A percentile compares a stretch with the other conserved stretches of the same genome.
phyloP scores from a whole-genome alignment of 73 alveolate species.

The Paraurostyla sp. region DNA sequence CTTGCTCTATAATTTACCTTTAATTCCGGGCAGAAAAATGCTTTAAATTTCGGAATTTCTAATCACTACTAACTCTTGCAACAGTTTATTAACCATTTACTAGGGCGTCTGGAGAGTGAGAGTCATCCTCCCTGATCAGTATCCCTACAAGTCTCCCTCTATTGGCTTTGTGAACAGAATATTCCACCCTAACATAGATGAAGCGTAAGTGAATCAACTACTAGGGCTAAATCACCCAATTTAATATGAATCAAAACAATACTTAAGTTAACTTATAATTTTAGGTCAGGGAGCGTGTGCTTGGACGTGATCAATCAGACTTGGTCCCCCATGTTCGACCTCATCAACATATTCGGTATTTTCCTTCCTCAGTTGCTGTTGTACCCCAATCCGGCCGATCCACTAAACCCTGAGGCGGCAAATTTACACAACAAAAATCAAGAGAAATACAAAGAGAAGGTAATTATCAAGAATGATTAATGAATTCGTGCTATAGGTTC shows the following conservation, averaged over 20 bases:
- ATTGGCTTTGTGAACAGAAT: conserved; percentile 94
- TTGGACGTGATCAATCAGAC: conserved; percentile 96
- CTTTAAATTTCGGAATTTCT: too few species aligned
- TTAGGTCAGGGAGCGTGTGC: conserved; percentile 95
- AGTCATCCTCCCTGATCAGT: conserved; percentile 92
- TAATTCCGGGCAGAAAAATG: neutral
- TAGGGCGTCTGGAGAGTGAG: conserved; percentile 91
- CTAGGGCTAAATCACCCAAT: neutral
- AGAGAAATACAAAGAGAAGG: conserved; percentile 88
- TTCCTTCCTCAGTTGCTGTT: conserved; percentile 95
- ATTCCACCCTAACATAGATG: conserved; percentile 97
- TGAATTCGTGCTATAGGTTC: neutral
- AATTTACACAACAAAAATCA: conserved; percentile 78
- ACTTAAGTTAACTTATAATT: neutral
- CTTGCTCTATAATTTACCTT: neutral
- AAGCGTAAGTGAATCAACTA: conserved; percentile 71
- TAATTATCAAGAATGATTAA: conserved; percentile 18
- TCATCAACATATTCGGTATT: conserved; percentile 91
- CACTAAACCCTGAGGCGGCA: conserved; percentile 97
- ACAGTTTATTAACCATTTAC: neutral
- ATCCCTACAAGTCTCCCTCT: conserved; percentile 97
- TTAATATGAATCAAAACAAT: neutral
- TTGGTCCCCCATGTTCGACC: conserved; percentile 97
- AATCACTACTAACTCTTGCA: neutral
- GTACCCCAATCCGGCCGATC: conserved; percentile 98